A percentile compares a stretch with the other conserved stretches of the same genome.
phyloP scores from a whole-genome alignment of 805 yeast genomes.

The Millerago galiae region DNA sequence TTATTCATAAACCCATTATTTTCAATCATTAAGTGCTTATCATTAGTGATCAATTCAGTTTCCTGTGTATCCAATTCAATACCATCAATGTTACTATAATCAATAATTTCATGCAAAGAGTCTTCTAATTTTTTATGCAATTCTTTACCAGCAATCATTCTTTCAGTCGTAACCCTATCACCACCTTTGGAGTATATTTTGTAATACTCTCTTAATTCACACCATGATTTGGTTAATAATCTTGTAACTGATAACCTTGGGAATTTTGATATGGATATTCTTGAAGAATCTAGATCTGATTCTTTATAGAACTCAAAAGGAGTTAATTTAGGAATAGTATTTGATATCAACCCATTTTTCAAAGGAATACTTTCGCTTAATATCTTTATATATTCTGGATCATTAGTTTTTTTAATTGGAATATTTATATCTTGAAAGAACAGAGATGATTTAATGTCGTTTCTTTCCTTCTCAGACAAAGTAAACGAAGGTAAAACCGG shows the following conservation, averaged over 20 bases:
- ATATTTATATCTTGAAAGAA: constrained; percentile 1
- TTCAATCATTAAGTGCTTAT: too few species aligned
- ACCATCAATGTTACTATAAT: constrained; percentile 1
- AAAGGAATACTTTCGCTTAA: constrained; percentile 1
- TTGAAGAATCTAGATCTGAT: not conserved
- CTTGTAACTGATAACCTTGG: constrained; percentile 53
- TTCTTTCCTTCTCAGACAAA: not conserved
- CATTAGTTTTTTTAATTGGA: not conserved
- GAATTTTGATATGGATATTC: constrained; percentile 6
- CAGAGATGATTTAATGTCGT: not conserved
- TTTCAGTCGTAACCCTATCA: constrained; percentile 27
- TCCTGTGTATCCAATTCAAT: not conserved
- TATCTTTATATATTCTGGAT: not conserved
- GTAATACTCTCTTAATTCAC: constrained; percentile 59
- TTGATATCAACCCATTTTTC: not conserved
- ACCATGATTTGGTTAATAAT: constrained; percentile 55
- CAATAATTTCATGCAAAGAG: constrained; percentile 33
- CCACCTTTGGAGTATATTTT: constrained; percentile 21
- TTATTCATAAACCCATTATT: too few species aligned
- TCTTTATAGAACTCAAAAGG: constrained; percentile 16
- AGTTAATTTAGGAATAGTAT: constrained; percentile 4
- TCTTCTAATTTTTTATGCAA: constrained; percentile 44
- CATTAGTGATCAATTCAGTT: too few species aligned
- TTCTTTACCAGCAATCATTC: constrained; percentile 41
- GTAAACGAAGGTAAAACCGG: constrained; percentile 1